Percentiles rank a stretch among this genome's conserved stretches.
phyloP scores from a whole-genome alignment of 208 protist species.

The Blechomonas ayalai region DNA sequence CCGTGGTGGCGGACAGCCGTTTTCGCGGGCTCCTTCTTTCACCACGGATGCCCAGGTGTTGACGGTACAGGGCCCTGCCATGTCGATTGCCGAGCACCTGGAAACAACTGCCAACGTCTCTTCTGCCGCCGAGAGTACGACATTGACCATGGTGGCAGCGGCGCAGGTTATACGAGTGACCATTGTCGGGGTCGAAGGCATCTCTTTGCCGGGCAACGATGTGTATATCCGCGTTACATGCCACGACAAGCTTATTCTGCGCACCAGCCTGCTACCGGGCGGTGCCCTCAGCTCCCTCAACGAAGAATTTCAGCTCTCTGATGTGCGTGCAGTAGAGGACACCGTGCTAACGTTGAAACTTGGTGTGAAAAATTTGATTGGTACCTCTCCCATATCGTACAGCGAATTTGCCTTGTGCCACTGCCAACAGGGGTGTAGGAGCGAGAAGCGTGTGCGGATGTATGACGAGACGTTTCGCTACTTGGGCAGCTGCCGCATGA shows the following conservation, averaged over 20 bases:
- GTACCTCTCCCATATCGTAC: constrained; percentile 28
- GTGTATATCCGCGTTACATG: constrained; percentile 30
- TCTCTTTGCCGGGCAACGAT: constrained; percentile 15
- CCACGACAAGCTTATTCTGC: background rate
- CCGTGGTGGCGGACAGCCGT: too few relatives aligned
- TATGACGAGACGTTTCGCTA: constrained; percentile 45
- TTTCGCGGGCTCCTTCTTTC: too few relatives aligned
- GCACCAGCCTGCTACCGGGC: background rate
- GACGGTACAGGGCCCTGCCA: too few relatives aligned
- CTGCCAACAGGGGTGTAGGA: constrained; percentile 19
- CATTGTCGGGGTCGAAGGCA: constrained; percentile 17
- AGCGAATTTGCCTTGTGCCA: constrained; percentile 54
- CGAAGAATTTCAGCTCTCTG: constrained; percentile 3
- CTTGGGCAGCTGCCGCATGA: constrained; percentile 44
- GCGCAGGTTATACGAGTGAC: too few relatives aligned
- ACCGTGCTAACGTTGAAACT: constrained; percentile 53
- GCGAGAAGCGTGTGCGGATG: constrained; percentile 39
- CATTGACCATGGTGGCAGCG: too few relatives aligned
- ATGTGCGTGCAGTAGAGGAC: constrained; percentile 3
- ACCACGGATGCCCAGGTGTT: too few relatives aligned
- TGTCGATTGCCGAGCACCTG: too few relatives aligned
- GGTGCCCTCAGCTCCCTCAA: constrained; percentile 8
- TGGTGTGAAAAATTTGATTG: constrained; percentile 14
- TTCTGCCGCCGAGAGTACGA: too few relatives aligned
- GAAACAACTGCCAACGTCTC: too few relatives aligned